Conservation (phyloP, 345 rosid genomes). For the Sapria himalayana region DNA sequence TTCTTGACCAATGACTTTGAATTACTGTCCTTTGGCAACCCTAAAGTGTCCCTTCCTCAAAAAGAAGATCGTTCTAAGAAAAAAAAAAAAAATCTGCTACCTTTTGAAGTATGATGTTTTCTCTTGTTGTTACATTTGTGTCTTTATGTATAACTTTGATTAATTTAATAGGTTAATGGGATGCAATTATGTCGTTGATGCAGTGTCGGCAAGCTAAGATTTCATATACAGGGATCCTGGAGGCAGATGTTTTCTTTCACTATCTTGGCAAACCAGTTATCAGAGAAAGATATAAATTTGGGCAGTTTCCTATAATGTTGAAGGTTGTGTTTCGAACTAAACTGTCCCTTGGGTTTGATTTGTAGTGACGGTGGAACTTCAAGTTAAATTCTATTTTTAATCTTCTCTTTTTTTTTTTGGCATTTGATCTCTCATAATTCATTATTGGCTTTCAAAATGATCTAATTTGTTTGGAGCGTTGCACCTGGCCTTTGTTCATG, state of each 20-base stretch:
- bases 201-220: slow-evolving; percentile 80
- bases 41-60: slow-evolving; percentile 30
- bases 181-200: slow-evolving; percentile 4
- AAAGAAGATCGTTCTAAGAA: slow-evolving; percentile 28
- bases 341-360: not conserved
- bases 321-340: too few relatives aligned
- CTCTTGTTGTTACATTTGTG: not conserved
- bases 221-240: slow-evolving; percentile 54
- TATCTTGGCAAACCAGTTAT: slow-evolving; percentile 20
- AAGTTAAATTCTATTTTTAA: not conserved
- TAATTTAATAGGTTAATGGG: slow-evolving; percentile 1
- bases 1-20: slow-evolving; percentile 31
- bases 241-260: slow-evolving; percentile 39
- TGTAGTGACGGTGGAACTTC: not conserved
- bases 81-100: slow-evolving; percentile 23
- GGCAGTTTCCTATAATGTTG: slow-evolving; percentile 73
- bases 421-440: too few relatives aligned
- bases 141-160: not conserved
- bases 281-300: slow-evolving; percentile 47
- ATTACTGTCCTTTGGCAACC: slow-evolving; percentile 45
- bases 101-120: slow-evolving; percentile 42
- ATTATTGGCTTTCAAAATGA: too few relatives aligned
- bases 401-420: slow-evolving; percentile 5
- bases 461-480: not conserved
- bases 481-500: not conserved